Conservation (phyloP, 257 asterid genomes). For the Nicotiana noctiflora region DNA sequence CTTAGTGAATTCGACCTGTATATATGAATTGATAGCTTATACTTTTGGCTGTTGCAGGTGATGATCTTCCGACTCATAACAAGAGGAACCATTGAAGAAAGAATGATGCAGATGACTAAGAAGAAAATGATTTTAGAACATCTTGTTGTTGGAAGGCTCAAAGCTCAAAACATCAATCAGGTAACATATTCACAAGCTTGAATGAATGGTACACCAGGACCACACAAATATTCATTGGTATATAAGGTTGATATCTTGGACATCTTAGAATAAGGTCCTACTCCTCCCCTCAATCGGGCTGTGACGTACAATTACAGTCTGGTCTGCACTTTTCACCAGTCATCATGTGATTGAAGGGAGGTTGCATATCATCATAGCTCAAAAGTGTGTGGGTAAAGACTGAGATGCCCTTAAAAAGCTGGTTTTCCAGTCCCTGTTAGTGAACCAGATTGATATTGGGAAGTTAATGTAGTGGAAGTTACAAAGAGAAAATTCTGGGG, state of each 20-base stretch:
- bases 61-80: slow-evolving; percentile 85
- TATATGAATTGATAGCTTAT: slow-evolving; percentile 13
- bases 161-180: slow-evolving; percentile 92
- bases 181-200: slow-evolving; percentile 26
- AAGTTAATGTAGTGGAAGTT: too few relatives aligned
- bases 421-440: too few relatives aligned
- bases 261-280: neutral
- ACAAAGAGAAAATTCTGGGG: too few relatives aligned
- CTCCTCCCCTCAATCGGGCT: neutral
- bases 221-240: neutral
- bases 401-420: neutral
- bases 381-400: neutral
- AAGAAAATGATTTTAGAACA: slow-evolving; percentile 99
- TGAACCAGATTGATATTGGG: too few relatives aligned
- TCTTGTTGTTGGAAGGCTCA: slow-evolving; percentile 93
- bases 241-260: neutral
- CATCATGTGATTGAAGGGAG: slow-evolving; percentile 9
- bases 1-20: slow-evolving; percentile 14
- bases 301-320: neutral
- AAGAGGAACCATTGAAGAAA: slow-evolving; percentile 94
- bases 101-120: slow-evolving; percentile 99
- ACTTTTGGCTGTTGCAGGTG: slow-evolving; percentile 45
- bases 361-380: neutral
- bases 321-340: neutral
- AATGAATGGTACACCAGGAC: neutral